phyloP scores from a whole-genome alignment of 2,329 filamentous ascomycete species.

The Emergomyces pasteurianus region DNA sequence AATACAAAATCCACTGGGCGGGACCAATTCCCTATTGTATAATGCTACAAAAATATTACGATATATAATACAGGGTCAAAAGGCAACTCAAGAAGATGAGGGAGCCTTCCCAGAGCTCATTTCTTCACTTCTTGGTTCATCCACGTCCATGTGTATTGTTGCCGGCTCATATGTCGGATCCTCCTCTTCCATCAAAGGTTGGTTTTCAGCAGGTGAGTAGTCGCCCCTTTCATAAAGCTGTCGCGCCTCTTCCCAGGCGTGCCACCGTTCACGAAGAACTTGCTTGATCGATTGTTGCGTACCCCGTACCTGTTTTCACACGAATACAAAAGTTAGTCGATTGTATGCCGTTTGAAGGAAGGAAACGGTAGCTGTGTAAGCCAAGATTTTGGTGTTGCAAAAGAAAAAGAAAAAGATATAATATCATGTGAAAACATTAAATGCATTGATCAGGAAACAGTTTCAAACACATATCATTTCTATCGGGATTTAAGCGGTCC shows the following conservation, averaged over 20 bases:
- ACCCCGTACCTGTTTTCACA: conserved; percentile 48
- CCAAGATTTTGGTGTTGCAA: not conserved
- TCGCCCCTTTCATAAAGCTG: conserved; percentile 26
- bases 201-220: conserved; percentile 22
- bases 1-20: not conserved
- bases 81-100: not conserved
- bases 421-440: conserved; percentile 2
- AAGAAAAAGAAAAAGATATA: not conserved
- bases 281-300: conserved; percentile 80
- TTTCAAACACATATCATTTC: conserved; percentile 15
- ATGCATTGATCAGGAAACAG: conserved; percentile 10
- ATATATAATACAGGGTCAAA: not conserved
- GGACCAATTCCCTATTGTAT: not conserved
- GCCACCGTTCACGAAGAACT: conserved; percentile 73
- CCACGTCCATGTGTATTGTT: not conserved
- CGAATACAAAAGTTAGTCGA: conserved; percentile 2
- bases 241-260: conserved; percentile 53
- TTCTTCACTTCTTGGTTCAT: not conserved
- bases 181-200: conserved; percentile 8
- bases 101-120: not conserved
- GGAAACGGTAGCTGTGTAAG: not conserved
- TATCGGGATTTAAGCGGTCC: conserved; percentile 17
- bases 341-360: not conserved
- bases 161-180: not conserved
- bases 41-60: not conserved